These are phyloP conservation scores for Anethum foeniculum DNA, from an alignment of 140 eudicot genomes.

Conservation along the genomic window DNA sequence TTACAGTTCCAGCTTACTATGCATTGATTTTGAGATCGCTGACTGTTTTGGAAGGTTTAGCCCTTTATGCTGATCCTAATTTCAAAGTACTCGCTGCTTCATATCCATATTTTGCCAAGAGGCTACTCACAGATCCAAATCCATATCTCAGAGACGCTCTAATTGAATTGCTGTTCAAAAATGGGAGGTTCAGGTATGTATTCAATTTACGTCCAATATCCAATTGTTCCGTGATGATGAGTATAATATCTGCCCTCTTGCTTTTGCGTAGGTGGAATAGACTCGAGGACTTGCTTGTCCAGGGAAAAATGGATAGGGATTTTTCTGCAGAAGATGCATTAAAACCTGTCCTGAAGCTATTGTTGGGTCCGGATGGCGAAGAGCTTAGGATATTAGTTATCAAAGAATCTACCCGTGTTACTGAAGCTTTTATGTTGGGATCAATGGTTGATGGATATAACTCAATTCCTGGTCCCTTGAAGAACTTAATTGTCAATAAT, in stretches of 20 bases:
- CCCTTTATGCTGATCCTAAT: conserved; percentile 90
- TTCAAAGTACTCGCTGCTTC: conserved; percentile 96
- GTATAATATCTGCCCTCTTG: not conserved
- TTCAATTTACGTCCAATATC: not conserved
- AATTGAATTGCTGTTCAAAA: conserved; percentile 89
- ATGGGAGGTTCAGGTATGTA: conserved; percentile 78
- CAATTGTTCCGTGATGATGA: not conserved
- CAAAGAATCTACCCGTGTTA: conserved; percentile 70
- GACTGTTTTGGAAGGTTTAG: conserved; percentile 95
- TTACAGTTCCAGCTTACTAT: conserved; percentile 82
- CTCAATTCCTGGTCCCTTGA: conserved; percentile 51
- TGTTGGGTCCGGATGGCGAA: conserved; percentile 84
- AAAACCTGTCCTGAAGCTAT: conserved; percentile 83
- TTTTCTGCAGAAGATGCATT: conserved; percentile 87
- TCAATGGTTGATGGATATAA: conserved; percentile 58
- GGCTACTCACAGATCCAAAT: conserved; percentile 92
- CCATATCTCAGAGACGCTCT: conserved; percentile 96
- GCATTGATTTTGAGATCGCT: conserved; percentile 91
- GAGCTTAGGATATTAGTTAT: conserved; percentile 65
- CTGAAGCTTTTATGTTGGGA: conserved; percentile 76
- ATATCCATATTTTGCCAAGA: conserved; percentile 93
- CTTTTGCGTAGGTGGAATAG: conserved; percentile 77
- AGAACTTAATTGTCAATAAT: conserved; percentile 37
- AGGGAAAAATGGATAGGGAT: conserved; percentile 74
- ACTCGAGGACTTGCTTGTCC: conserved; percentile 87